Evolutionary conservation across 2,329 filamentous ascomycete genomes (phyloP).

Genomic region (Colletotrichum agaves): DNA sequence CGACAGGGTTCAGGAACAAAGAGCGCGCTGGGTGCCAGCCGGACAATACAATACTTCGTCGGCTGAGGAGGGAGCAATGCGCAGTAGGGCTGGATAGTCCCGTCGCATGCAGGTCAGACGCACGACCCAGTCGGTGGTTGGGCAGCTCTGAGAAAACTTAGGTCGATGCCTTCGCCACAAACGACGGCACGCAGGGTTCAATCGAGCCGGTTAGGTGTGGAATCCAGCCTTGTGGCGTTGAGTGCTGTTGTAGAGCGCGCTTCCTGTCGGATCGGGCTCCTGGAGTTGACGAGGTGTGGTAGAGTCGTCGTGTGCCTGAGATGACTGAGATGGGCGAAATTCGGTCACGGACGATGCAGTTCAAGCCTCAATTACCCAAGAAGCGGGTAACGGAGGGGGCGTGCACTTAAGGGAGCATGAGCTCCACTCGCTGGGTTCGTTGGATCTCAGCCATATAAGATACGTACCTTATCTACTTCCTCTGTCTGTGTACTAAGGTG

Average conservation of each 20-base stretch:
- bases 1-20: conserved; percentile 28
- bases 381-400: conserved; percentile 35
- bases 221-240: conserved; percentile 12
- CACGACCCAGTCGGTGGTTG: conserved; percentile 32
- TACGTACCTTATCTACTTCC: conserved; percentile 11
- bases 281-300: conserved; percentile 22
- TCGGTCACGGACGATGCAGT: conserved; percentile 27
- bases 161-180: conserved; percentile 3
- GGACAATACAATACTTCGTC: conserved; percentile 28
- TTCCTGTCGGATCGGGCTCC: conserved; percentile 15
- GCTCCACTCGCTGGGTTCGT: conserved; percentile 14
- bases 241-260: conserved; percentile 1
- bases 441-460: conserved; percentile 26
- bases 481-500: not conserved
- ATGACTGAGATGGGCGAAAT: conserved; percentile 18
- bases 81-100: conserved; percentile 33
- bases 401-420: conserved; percentile 5
- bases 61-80: conserved; percentile 17
- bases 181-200: not conserved
- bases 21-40: conserved; percentile 17
- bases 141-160: conserved; percentile 10
- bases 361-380: conserved; percentile 33
- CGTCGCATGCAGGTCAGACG: conserved; percentile 35
- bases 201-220: not conserved
- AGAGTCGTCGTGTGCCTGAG: conserved; percentile 23